Base-by-base conservation (phyloP, 1,139 yeast genomes). In the Candida sp. region DNA sequence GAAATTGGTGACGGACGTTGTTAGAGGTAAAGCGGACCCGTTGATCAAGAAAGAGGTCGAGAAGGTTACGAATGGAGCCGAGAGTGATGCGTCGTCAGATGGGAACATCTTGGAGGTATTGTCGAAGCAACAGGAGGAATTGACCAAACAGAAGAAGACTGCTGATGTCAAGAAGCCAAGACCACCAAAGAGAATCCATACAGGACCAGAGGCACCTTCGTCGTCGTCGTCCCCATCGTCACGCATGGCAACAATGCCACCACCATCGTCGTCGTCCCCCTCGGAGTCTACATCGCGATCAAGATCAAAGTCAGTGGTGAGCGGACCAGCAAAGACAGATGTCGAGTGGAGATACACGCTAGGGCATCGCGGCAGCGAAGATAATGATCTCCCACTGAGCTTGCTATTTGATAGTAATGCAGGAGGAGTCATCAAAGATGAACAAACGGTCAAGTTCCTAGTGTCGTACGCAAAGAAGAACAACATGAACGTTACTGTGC, bases 1-100 rank as follows among this genome's bases (percentile, higher is more conserved):
- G 58, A 90, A 90, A 63, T 81, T 93, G 43, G 87, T 89, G 44
- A 86, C 96, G 0, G 86, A 85, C 58, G 88, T 88, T 7, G 91
- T 86, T 1, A 70, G 90, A 57, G 88, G 86, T 4, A 78, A 75
- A 51, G 86, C 86, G 0, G 69, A 72, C 48, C 66, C 69, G 1
- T 55, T 63, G 7, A 68, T 77, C 38, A 66, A 66, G 51, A 57
- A 60, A 38, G 78, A 73, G 51, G 80, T 77, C 23, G 73, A 73
- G 42, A 60, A 61, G 42, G 68, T 72, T 2, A 73, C 73, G 11
- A 62, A 62, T 32, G 68, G 65, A 9, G 60, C 59, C 33, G 34
- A 28, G 22, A 38, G 38, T 22, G 42, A 28, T 28, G 11, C 17
- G 4, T 37, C 41, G 27, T 1, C 17, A 17, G 40, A 53, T 7